Base-by-base conservation (phyloP, 805 yeast genomes). In the Diddensiella santjacobensis region DNA sequence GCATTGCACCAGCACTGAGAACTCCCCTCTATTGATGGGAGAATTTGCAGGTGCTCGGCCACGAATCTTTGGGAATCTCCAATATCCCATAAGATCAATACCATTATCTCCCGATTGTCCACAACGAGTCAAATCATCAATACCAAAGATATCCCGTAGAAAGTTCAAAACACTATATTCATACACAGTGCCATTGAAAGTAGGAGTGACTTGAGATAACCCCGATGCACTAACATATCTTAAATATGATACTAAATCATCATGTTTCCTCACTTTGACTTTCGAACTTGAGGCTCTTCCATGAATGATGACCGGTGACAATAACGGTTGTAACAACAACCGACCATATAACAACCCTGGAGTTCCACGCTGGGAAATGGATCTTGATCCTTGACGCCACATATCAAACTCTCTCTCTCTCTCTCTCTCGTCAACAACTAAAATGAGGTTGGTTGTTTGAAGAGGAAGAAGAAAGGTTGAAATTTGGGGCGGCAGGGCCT, bases 91-190 rank as follows among this genome's bases (percentile, higher is more conserved):
- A 3, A 80, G 58, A 57, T 80, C 85, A 3, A 80, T 65, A 0
- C 85, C 85, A 45, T 73, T 69, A 54, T 80, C 85, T 43, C 72
- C 71, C 1, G 79, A 67, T 1, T 84, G 82, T 1, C 85, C 85
- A 35, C 69, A 71, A 37, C 77, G 72, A 1, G 66, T 51, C 40
- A 78, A 48, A 29, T 68, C 58, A 13, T 58, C 55, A 39, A 77
- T 67, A 17, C 68, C 60, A 22, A 78, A 65, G n/a, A 61, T 54
- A 1, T 62, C 42, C 48, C 68, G 66, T 3, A 80, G 61, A 30
- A 70, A 64, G 3, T 65, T 64, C 52, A 72, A 67, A 22, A 74
- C 67, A 2, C 70, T 59, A 17, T 77, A 61, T 52, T 80, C 86
- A 55, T 79, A 80, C 29, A 79, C 53, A 0, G 81, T 77, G 2